phyloP scores from a whole-genome alignment of 352 stramenopile species.

The Phytophthora pisi region DNA sequence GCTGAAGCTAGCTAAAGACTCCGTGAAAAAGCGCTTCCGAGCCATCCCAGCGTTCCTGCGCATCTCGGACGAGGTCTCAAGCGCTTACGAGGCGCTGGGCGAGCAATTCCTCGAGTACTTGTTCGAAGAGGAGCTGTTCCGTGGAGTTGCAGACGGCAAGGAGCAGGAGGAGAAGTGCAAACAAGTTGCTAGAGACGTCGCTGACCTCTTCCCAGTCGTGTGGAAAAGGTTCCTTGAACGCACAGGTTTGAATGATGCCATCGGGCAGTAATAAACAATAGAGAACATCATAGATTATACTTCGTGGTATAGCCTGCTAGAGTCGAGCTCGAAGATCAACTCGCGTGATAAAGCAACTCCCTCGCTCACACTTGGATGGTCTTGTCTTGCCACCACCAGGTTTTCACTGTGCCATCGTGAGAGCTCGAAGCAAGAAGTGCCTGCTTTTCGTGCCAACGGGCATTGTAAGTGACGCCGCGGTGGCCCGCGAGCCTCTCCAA shows the following conservation, averaged over 20 bases:
- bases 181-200: conserved; percentile 40
- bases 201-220: conserved; percentile 71
- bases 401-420: conserved; percentile 90
- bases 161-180: conserved; percentile 47
- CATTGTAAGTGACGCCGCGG: conserved; percentile 83
- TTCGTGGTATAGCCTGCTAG: neutral
- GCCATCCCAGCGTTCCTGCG: conserved; percentile 61
- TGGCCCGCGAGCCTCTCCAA: conserved; percentile 82
- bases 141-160: conserved; percentile 12
- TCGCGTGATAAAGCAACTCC: conserved; percentile 2
- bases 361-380: conserved; percentile 28
- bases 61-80: conserved; percentile 43
- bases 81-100: conserved; percentile 56
- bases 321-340: conserved; percentile 16
- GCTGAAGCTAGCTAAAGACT: conserved; percentile 31
- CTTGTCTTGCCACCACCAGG: conserved; percentile 88
- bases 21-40: conserved; percentile 58
- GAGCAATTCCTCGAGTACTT: conserved; percentile 71
- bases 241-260: conserved; percentile 49
- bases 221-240: conserved; percentile 72
- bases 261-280: conserved; percentile 33
- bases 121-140: conserved; percentile 45
- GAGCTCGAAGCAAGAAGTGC: conserved; percentile 84
- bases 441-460: conserved; percentile 88
- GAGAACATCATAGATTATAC: conserved; percentile 39